Evolutionary conservation across 2,329 filamentous ascomycete genomes (phyloP).

Genomic region (Claviceps africana): DNA sequence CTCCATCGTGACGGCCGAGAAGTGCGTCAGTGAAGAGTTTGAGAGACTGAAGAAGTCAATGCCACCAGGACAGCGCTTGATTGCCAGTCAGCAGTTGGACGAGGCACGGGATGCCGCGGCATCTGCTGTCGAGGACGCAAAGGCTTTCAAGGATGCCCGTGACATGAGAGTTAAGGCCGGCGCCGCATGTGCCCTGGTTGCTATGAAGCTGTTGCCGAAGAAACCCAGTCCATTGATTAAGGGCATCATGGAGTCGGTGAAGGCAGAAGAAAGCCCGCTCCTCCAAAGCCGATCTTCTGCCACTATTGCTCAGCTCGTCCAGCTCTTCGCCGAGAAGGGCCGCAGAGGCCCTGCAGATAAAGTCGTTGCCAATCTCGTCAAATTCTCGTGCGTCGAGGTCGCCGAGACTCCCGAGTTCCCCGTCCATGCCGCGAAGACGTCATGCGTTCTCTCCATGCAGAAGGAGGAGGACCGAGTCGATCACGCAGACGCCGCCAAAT

Average conservation of each 20-base stretch:
- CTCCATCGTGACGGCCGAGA: slow-evolving; percentile 74
- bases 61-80: slow-evolving; percentile 74
- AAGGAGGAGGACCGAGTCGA: slow-evolving; percentile 96
- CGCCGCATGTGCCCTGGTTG: slow-evolving; percentile 74
- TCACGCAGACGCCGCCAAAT: slow-evolving; percentile 79
- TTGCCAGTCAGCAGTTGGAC: slow-evolving; percentile 62
- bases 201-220: slow-evolving; percentile 79
- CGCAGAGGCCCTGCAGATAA: slow-evolving; percentile 84
- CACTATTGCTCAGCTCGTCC: slow-evolving; percentile 74
- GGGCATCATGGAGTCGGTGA: slow-evolving; percentile 95
- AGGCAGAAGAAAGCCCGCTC: slow-evolving; percentile 81
- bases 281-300: slow-evolving; percentile 76
- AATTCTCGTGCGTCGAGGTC: slow-evolving; percentile 95
- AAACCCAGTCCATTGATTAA: slow-evolving; percentile 90
- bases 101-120: slow-evolving; percentile 62
- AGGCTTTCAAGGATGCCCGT: slow-evolving; percentile 60
- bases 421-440: slow-evolving; percentile 63
- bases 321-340: slow-evolving; percentile 66
- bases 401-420: slow-evolving; percentile 94
- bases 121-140: slow-evolving; percentile 66
- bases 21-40: slow-evolving; percentile 72
- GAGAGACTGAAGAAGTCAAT: slow-evolving; percentile 81
- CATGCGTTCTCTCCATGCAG: slow-evolving; percentile 78
- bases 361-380: slow-evolving; percentile 87
- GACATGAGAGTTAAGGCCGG: slow-evolving; percentile 79